Conservation (phyloP, 495 filamentous ascomycete genomes). For the Terfezia boudieri region DNA sequence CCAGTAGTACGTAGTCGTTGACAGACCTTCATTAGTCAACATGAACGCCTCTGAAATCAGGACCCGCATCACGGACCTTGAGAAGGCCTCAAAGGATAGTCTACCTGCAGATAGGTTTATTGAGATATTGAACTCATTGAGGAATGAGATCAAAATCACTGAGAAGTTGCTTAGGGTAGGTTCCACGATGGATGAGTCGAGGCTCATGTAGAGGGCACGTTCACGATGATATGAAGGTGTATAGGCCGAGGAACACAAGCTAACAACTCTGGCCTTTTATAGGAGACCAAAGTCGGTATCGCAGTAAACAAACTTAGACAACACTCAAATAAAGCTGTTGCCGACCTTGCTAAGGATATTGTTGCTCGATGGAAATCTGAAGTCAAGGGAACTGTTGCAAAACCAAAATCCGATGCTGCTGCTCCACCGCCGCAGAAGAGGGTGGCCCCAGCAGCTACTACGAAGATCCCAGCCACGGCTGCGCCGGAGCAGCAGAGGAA, state of each 20-base stretch:
- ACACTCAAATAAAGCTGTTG: conserved; percentile 54
- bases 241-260: too few species aligned
- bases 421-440: conserved; percentile 25
- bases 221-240: too few species aligned
- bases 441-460: conserved; percentile 22
- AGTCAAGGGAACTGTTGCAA: conserved; percentile 31
- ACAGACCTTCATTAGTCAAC: too few species aligned
- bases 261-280: conserved; percentile 7
- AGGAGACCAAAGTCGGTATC: conserved; percentile 78
- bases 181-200: conserved; percentile 3
- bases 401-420: conserved; percentile 36
- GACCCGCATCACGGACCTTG: conserved; percentile 43
- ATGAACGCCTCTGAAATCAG: conserved; percentile 75
- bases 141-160: conserved; percentile 53
- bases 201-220: too few species aligned
- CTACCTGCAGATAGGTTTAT: conserved; percentile 44
- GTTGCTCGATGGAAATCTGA: conserved; percentile 72
- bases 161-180: conserved; percentile 62
- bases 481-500: conserved; percentile 22
- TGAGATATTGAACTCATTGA: conserved; percentile 49
- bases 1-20: too few species aligned
- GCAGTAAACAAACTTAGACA: conserved; percentile 62
- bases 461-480: conserved; percentile 23
- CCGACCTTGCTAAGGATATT: conserved; percentile 50
- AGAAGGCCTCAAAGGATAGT: conserved; percentile 47